Percentiles rank a stretch among this genome's conserved stretches.
Conservation (phyloP, 305 asterid genomes). For the Rubia balearica region DNA sequence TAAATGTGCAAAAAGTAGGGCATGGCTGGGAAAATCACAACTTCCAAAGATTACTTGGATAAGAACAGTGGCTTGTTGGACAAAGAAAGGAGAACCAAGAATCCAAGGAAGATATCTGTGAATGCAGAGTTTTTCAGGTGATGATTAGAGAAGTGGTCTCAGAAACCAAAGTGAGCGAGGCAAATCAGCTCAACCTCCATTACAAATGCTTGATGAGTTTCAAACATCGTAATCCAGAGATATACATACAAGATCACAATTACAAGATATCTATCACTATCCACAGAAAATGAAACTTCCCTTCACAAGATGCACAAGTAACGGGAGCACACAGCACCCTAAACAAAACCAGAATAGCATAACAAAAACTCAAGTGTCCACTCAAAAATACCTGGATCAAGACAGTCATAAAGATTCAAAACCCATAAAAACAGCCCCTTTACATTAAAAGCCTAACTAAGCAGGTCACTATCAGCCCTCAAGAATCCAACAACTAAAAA, state of each 20-base stretch:
- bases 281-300: neutral
- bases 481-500: slow-evolving; percentile 5
- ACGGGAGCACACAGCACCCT: neutral
- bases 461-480: slow-evolving; percentile 5
- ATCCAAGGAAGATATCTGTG: neutral
- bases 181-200: slow-evolving; percentile 2
- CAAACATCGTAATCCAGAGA: slow-evolving; percentile 1
- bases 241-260: neutral
- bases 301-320: neutral
- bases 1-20: neutral
- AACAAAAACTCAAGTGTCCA: slow-evolving; percentile 2
- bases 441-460: neutral
- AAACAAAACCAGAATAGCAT: neutral
- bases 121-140: neutral
- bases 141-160: neutral
- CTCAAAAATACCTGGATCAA: slow-evolving; percentile 2
- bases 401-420: neutral
- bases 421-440: neutral
- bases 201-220: neutral
- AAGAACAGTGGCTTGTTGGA: neutral
- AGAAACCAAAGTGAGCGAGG: neutral
- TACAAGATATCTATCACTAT: neutral
- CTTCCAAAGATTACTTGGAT: neutral
- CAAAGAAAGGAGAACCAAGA: neutral
- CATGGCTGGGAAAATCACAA: neutral